These are phyloP conservation scores for Zygosaccharomyces bisporus DNA, from an alignment of 805 yeast genomes.

Conservation along the genomic window DNA sequence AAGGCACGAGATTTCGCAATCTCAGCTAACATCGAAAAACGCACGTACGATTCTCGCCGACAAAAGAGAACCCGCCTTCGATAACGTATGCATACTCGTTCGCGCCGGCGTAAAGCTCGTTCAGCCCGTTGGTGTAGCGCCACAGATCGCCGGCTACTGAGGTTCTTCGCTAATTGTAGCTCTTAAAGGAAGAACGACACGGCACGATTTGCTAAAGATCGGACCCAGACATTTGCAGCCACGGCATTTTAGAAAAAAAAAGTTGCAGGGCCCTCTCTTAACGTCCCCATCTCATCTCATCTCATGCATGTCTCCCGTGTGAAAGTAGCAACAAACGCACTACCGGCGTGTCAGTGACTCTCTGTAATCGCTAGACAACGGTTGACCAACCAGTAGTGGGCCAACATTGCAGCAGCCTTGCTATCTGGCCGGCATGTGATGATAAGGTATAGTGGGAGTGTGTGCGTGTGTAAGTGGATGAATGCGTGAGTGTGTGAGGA, in stretches of 20 bases:
- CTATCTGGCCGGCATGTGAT: neutral
- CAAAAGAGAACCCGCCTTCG: no score
- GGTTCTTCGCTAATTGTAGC: neutral
- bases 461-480: no score
- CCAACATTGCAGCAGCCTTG: neutral
- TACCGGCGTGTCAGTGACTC: neutral
- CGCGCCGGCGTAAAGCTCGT: no score
- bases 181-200: neutral
- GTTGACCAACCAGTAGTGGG: neutral
- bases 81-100: neutral
- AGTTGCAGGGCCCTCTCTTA: no score
- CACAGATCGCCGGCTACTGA: no score
- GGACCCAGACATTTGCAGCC: constrained; percentile 6
- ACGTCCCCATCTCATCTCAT: neutral
- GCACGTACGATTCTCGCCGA: no score
- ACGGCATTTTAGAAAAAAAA: constrained; percentile 1
- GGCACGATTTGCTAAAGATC: neutral
- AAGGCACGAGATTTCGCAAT: neutral
- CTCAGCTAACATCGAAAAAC: no score
- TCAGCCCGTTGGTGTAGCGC: no score
- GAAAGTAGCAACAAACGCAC: neutral
- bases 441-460: no score
- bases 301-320: neutral
- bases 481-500: no score
- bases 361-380: neutral